These are phyloP conservation scores for Pleurostoma richardsiae DNA, from an alignment of 2,329 filamentous ascomycete genomes.

Conservation along the genomic window DNA sequence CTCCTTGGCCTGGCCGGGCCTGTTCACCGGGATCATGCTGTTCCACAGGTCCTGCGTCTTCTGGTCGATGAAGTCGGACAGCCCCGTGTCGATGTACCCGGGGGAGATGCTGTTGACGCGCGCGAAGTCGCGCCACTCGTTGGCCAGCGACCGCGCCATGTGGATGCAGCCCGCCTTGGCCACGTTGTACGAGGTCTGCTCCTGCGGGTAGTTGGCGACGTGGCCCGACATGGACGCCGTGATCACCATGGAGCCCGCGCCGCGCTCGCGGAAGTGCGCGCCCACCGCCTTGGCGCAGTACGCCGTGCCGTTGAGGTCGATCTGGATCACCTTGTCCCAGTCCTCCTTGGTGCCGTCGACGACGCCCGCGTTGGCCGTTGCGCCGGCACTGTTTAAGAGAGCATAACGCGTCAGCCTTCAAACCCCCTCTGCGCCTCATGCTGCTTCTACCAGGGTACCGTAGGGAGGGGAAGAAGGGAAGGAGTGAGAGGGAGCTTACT, in stretches of 20 bases:
- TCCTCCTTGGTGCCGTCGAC: constrained; percentile 80
- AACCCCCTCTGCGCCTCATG: neutral
- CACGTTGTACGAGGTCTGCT: constrained; percentile 70
- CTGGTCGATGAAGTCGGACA: constrained; percentile 56
- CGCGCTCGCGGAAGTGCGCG: constrained; percentile 10
- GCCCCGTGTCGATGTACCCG: constrained; percentile 61
- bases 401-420: neutral
- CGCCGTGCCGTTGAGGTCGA: constrained; percentile 67
- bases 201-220: constrained; percentile 72
- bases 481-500: constrained; percentile 47
- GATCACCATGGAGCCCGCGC: constrained; percentile 65
- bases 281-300: constrained; percentile 76
- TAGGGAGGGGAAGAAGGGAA: neutral
- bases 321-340: constrained; percentile 73
- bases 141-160: constrained; percentile 43
- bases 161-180: constrained; percentile 63
- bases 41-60: constrained; percentile 69
- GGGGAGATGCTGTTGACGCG: constrained; percentile 51
- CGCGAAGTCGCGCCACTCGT: constrained; percentile 59
- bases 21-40: constrained; percentile 68
- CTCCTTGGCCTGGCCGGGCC: constrained; percentile 64
- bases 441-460: neutral
- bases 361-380: constrained; percentile 62
- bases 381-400: constrained; percentile 44
- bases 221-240: constrained; percentile 76